Conservation (phyloP, 805 yeast species). For the Starmerella floricola region DNA sequence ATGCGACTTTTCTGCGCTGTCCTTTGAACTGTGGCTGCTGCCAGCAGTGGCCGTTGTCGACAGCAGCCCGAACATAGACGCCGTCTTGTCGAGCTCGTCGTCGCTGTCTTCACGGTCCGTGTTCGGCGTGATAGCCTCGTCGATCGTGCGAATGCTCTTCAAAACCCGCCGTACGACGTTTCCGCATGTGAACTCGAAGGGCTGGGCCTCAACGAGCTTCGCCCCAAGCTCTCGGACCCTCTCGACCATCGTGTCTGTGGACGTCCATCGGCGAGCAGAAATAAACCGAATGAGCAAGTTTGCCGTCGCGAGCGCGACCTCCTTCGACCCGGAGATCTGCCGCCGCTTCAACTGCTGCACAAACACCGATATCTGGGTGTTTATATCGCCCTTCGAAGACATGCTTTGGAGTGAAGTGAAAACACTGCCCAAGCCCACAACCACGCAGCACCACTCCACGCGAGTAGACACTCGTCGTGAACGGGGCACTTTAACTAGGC, state of each 20-base stretch:
- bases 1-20: background rate
- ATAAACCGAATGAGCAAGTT: conserved; percentile 78
- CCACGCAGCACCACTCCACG: too few species aligned
- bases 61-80: conserved; percentile 73
- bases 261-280: conserved; percentile 79
- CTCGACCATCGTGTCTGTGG: conserved; percentile 56
- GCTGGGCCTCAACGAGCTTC: conserved; percentile 59
- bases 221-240: conserved; percentile 66
- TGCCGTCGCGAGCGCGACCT: conserved; percentile 76
- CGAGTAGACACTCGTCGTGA: too few species aligned
- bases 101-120: conserved; percentile 11
- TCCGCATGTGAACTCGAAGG: conserved; percentile 79
- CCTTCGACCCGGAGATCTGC: conserved; percentile 68
- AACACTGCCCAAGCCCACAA: too few species aligned
- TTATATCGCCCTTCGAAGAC: conserved; percentile 26
- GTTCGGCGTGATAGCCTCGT: conserved; percentile 34
- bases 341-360: conserved; percentile 54
- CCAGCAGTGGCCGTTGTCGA: conserved; percentile 29
- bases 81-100: conserved; percentile 14
- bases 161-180: conserved; percentile 82
- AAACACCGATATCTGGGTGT: conserved; percentile 26
- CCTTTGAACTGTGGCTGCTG: background rate
- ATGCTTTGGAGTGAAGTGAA: conserved; percentile 5
- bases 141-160: conserved; percentile 77
- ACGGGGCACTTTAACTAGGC: too few species aligned